Percentiles rank a stretch among this genome's conserved stretches.
Conservation (phyloP, 2,329 filamentous ascomycete species). For the Mariannaea sp. region DNA sequence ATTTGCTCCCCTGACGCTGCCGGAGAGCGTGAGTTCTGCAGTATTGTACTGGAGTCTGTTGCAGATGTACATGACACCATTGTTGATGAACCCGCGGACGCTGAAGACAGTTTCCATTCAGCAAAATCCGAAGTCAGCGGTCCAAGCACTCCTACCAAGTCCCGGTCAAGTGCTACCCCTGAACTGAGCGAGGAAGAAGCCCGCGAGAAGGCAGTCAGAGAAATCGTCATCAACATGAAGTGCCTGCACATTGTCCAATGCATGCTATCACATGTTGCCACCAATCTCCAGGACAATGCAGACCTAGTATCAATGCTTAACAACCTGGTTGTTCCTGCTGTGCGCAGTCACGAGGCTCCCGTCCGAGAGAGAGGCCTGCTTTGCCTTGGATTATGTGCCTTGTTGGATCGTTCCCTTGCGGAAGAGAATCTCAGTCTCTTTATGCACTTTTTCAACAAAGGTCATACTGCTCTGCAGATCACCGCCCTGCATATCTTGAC, state of each 20-base stretch:
- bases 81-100: slow-evolving; percentile 66
- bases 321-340: slow-evolving; percentile 92
- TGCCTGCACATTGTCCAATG: slow-evolving; percentile 96
- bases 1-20: slow-evolving; percentile 77
- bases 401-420: slow-evolving; percentile 89
- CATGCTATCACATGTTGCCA: slow-evolving; percentile 92
- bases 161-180: slow-evolving; percentile 47
- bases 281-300: slow-evolving; percentile 84
- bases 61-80: slow-evolving; percentile 97
- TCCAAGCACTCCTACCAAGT: slow-evolving; percentile 60
- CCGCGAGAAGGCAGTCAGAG: slow-evolving; percentile 76
- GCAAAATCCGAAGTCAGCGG: slow-evolving; percentile 83
- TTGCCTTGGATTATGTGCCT: slow-evolving; percentile 86
- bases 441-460: slow-evolving; percentile 94
- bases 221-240: slow-evolving; percentile 98
- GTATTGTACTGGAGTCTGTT: slow-evolving; percentile 87
- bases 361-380: slow-evolving; percentile 89
- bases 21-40: slow-evolving; percentile 82
- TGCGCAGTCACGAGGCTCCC: slow-evolving; percentile 88
- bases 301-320: slow-evolving; percentile 98
- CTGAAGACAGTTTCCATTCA: slow-evolving; percentile 84
- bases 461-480: slow-evolving; percentile 85
- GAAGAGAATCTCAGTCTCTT: slow-evolving; percentile 92
- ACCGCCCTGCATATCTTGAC: slow-evolving; percentile 90
- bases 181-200: slow-evolving; percentile 67